phyloP scores from a whole-genome alignment of 805 yeast species.

The Starmerella tilneyi region DNA sequence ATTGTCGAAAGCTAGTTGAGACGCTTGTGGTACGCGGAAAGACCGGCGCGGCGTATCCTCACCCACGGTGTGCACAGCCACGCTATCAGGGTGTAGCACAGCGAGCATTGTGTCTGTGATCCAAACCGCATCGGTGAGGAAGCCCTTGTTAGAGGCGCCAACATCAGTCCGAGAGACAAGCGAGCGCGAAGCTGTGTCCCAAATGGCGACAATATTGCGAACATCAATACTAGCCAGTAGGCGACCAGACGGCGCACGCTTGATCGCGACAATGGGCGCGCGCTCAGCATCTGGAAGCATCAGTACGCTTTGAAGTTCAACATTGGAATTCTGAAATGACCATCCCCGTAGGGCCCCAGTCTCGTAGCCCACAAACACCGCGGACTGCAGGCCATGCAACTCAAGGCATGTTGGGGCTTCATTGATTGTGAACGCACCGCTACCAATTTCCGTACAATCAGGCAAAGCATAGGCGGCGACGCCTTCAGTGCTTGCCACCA shows the following conservation, averaged over 20 bases:
- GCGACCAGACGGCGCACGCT: conserved; percentile 6
- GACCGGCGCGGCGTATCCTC: neutral
- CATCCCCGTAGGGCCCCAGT: conserved; percentile 14
- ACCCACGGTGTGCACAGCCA: conserved; percentile 4
- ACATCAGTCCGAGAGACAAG: neutral
- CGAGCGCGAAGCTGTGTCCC: conserved; percentile 12
- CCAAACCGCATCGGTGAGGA: conserved; percentile 11
- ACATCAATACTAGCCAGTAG: conserved; percentile 5
- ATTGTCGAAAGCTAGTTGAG: conserved; percentile 46
- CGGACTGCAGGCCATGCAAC: neutral
- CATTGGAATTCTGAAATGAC: neutral
- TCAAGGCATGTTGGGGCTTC: conserved; percentile 12
- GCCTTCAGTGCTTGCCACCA: neutral
- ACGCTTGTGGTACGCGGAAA: conserved; percentile 30
- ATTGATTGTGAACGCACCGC: neutral
- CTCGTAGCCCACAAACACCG: conserved; percentile 12
- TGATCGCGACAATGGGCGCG: conserved; percentile 4
- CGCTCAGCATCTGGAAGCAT: conserved; percentile 1
- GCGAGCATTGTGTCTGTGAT: conserved; percentile 11
- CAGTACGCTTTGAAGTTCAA: conserved; percentile 12
- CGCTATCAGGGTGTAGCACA: conserved; percentile 1
- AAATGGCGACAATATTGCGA: conserved; percentile 7
- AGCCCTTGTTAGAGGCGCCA: neutral
- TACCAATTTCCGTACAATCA: neutral
- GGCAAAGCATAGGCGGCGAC: neutral